Evolutionary conservation across 2,329 filamentous ascomycete genomes (phyloP), one percentile per base, ranked within the genome.

Genomic region (Setomelanomma holmii): DNA sequence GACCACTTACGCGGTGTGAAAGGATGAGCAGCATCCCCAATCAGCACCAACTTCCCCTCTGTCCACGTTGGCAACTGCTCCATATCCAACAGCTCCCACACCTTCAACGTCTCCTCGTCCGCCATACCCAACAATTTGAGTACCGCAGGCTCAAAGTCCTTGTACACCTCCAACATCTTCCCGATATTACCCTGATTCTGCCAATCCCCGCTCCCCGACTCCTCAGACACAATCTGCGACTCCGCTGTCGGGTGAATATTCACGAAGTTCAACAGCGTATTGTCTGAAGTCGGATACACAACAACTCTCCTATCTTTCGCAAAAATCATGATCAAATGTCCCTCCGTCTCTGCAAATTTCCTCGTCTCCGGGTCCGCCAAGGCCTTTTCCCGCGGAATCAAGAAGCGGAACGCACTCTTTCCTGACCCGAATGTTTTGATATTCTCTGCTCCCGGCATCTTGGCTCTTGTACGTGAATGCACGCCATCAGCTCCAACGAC

Each of bases 1-100:
- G 17, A 20, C 2, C 10, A 69, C 78, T 69, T 67, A 81, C 79
- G 82, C 12, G 86, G 87, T 0, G 86, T 74, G 61, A 89, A 89
- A 0, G 87, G 86, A 66, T 90, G 87, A 0, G 86, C 87, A 0
- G 87, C 86, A 64, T 90, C 87, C 0, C 88, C 87, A 0, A 90
- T 69, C 0, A 89, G 68, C 1, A 80, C 85, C 16, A 89, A 66
- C 4, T 76, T 79, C 0, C 72, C 82, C 2, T 82, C 79, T 0
- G 78, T 75, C 82, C 85, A 90, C 0, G 72, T 77, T 0, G 81
- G 78, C 14, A 89, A 68, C 1, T 78, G 72, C 4, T 83, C 79
- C 83, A 88, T 87, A 56, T 90, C 87, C 14, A 74, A 42, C 40
- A 74, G 41, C 45, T 71, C 68, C 72, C 73, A 69, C 3, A 76